phyloP scores from a whole-genome alignment of 139 green algal genomes.

The Chlorella sp. region DNA sequence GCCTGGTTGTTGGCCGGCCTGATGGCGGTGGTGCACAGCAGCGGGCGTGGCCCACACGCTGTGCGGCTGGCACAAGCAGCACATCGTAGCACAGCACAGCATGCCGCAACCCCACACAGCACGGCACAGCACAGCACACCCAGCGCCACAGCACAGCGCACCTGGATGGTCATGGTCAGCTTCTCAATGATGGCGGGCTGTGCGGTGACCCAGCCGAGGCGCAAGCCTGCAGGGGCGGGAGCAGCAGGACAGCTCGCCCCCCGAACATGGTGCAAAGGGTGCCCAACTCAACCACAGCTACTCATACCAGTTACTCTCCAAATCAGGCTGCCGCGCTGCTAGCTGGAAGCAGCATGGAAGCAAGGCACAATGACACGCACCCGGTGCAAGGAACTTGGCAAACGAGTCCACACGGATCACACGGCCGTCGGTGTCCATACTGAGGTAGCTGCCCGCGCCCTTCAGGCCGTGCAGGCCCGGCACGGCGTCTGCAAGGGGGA shows the following conservation, averaged over 20 bases:
- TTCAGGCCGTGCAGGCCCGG: slow-evolving; percentile 30
- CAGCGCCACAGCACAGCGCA: too few relatives aligned
- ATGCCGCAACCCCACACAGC: neutral
- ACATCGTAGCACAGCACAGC: neutral
- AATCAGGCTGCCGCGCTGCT: too few relatives aligned
- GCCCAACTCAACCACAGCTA: too few relatives aligned
- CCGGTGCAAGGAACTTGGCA: slow-evolving; percentile 72
- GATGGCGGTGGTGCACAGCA: too few relatives aligned
- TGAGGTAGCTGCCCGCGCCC: slow-evolving; percentile 57
- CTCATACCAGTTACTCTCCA: too few relatives aligned
- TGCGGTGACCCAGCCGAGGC: slow-evolving; percentile 80
- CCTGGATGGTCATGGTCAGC: slow-evolving; percentile 48
- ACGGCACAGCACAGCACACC: neutral
- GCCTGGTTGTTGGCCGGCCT: too few relatives aligned
- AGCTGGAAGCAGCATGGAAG: too few relatives aligned
- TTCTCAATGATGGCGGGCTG: slow-evolving; percentile 54
- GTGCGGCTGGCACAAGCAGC: neutral
- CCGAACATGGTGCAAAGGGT: too few relatives aligned
- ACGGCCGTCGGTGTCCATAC: slow-evolving; percentile 71
- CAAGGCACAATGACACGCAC: too few relatives aligned
- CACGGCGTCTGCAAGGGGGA: neutral
- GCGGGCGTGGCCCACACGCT: too few relatives aligned
- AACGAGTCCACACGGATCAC: slow-evolving; percentile 86
- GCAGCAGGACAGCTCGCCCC: too few relatives aligned
- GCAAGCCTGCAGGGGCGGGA: slow-evolving; percentile 50